Conservation (phyloP, 169 alveolate species). For the Cyclospora cayetanensis region DNA sequence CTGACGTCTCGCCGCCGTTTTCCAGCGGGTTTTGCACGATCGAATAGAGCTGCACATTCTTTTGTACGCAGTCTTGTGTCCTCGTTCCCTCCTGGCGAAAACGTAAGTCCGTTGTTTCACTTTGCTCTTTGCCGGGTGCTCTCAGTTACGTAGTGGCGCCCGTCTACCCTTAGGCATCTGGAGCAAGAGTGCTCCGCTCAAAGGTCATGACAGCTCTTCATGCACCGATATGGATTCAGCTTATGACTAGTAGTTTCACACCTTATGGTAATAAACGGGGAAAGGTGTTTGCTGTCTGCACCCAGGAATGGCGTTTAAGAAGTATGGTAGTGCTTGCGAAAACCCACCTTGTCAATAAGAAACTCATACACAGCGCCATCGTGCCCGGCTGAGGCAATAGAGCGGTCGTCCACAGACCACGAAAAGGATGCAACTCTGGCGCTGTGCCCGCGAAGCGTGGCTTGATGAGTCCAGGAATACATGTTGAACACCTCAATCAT, state of each 20-base stretch:
- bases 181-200: no score
- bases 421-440: constrained; percentile 88
- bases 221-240: no score
- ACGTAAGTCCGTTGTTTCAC: no score
- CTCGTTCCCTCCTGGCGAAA: constrained; percentile 50
- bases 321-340: no score
- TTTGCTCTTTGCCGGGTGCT: no score
- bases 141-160: no score
- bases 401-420: constrained; percentile 92
- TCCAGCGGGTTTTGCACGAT: background rate
- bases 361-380: constrained; percentile 91
- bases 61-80: constrained; percentile 58
- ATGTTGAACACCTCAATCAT: constrained; percentile 88
- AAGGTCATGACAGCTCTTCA: no score
- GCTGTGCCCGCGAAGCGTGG: constrained; percentile 84
- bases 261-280: no score
- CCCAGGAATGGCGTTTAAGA: no score
- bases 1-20: background rate
- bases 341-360: background rate
- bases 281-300: no score
- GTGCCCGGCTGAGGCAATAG: constrained; percentile 88
- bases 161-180: no score
- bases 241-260: no score
- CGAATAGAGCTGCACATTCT: constrained; percentile 9
- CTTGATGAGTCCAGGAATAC: constrained; percentile 90